A percentile compares a stretch with the other conserved stretches of the same genome.
phyloP scores from a whole-genome alignment of 1,139 yeast species.

The Lodderomyces oxycetoniae region DNA sequence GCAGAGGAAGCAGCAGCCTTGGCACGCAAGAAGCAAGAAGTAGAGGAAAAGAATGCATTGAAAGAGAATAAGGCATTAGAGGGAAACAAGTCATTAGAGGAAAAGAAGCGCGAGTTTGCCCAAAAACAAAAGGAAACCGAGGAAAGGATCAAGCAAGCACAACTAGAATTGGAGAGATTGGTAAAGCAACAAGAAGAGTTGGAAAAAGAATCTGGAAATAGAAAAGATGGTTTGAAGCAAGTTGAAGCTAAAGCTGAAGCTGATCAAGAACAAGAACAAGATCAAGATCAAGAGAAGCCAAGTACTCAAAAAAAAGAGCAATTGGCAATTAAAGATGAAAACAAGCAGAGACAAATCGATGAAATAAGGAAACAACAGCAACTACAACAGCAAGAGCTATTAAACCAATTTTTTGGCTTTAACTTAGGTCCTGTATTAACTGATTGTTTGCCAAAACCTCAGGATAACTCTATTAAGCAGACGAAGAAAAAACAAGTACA shows the following conservation, averaged over 20 bases:
- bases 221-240: neutral
- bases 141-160: slow-evolving; percentile 5
- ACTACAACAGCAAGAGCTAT: slow-evolving; percentile 19
- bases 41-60: slow-evolving; percentile 13
- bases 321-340: slow-evolving; percentile 1
- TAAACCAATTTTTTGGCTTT: slow-evolving; percentile 20
- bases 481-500: neutral
- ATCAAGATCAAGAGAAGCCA: neutral
- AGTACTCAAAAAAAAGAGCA: slow-evolving; percentile 1
- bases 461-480: neutral
- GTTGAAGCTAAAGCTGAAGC: neutral
- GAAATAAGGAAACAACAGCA: slow-evolving; percentile 10
- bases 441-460: slow-evolving; percentile 1
- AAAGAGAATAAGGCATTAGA: slow-evolving; percentile 13
- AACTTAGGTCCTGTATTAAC: slow-evolving; percentile 11
- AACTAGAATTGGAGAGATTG: slow-evolving; percentile 8
- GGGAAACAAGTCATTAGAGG: slow-evolving; percentile 8
- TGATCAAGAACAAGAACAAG: neutral
- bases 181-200: slow-evolving; percentile 18
- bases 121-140: slow-evolving; percentile 11
- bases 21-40: slow-evolving; percentile 10
- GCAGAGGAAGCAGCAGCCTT: slow-evolving; percentile 7
- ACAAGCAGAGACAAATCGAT: neutral
- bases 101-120: slow-evolving; percentile 2
- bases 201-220: slow-evolving; percentile 5